Evolutionary conservation across 1,284 basidiomycete genomes (phyloP), one percentile per base, ranked within the genome.

Genomic region (Cutaneotrichosporon arboriforme): DNA sequence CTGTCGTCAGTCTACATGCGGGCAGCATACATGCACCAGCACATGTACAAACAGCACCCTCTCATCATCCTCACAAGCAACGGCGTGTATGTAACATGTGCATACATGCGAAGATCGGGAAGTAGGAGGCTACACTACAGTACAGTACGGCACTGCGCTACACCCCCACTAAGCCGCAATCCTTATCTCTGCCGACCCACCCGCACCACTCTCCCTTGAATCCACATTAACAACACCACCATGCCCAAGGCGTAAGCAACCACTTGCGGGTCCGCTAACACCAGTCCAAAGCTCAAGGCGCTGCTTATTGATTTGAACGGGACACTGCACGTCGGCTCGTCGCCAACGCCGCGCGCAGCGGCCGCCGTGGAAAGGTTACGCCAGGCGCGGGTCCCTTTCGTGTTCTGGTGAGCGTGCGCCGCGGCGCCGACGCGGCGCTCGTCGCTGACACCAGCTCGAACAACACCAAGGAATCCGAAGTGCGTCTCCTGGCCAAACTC

Each of bases 281-380:
- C 33, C 26, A 48, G 45, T 3, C 23, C 31, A 10, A 52, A 46
- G 26, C 45, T 69, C 59, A 69, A 55, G 62, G 84, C 79, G 0
- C 63, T 87, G 0, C 78, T 87, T 21, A 80, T 86, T 54, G 85
- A 87, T 60, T 78, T 86, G 14, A 85, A 83, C 12, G 86, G 86
- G 0, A 87, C 83, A 1, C 70, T 87, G 4, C 81, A 85, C 49
- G 72, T 84, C 43, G 84, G 82, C 33, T 68, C 76, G 2, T 69
- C 69, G 0, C 76, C 83, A 0, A 84, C 79, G 0, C 76, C 77
- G 0, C 67, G 76, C 14, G 83, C 85, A 0, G 77, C 79, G 0
- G 58, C 75, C 1, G 83, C 84, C 0, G 67, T 87, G 14, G 63
- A 70, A 1, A 73, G 75, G 10, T 74, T 87, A 3, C 75, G 81